Evolutionary conservation across 257 asterid genomes (phyloP).

Genomic region (Lycium barbarum): DNA sequence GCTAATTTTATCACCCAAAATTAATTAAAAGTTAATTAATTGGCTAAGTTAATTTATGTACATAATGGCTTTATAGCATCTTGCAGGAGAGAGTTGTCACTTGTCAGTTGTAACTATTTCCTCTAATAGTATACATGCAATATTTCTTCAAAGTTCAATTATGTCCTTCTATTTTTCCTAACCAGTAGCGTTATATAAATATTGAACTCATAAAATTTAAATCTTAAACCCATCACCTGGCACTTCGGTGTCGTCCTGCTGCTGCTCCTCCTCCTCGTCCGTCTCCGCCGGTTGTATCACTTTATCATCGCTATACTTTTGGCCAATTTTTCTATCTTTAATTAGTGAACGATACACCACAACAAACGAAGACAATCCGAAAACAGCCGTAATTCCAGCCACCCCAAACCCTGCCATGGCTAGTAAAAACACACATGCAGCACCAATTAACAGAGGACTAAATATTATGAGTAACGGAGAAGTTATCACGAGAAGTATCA

Average conservation of each 20-base stretch:
- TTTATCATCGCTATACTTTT: not conserved
- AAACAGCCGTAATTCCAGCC: slow-evolving; percentile 17
- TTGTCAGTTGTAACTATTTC: too few relatives aligned
- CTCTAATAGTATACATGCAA: too few relatives aligned
- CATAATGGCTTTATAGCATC: too few relatives aligned
- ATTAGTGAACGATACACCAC: slow-evolving; percentile 20
- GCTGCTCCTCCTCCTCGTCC: not conserved
- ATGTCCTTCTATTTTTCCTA: too few relatives aligned
- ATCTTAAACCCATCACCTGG: not conserved
- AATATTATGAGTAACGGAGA: slow-evolving; percentile 33
- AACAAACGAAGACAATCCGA: slow-evolving; percentile 5
- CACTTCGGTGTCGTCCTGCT: not conserved
- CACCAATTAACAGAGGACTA: slow-evolving; percentile 35
- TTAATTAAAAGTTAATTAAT: too few relatives aligned
- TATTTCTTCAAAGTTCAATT: too few relatives aligned
- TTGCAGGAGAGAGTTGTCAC: too few relatives aligned
- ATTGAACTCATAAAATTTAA: too few relatives aligned
- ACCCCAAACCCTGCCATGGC: slow-evolving; percentile 23
- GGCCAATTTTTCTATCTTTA: not conserved
- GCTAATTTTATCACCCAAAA: too few relatives aligned
- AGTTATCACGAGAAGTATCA: slow-evolving; percentile 27
- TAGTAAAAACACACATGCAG: slow-evolving; percentile 25
- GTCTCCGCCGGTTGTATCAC: not conserved
- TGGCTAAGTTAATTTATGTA: too few relatives aligned
- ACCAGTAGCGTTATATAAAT: too few relatives aligned